Percentiles rank a stretch among this genome's conserved stretches.
These are phyloP conservation scores for Boletus nobilissimus DNA, from an alignment of 1,284 basidiomycete species.

Conservation along the genomic window DNA sequence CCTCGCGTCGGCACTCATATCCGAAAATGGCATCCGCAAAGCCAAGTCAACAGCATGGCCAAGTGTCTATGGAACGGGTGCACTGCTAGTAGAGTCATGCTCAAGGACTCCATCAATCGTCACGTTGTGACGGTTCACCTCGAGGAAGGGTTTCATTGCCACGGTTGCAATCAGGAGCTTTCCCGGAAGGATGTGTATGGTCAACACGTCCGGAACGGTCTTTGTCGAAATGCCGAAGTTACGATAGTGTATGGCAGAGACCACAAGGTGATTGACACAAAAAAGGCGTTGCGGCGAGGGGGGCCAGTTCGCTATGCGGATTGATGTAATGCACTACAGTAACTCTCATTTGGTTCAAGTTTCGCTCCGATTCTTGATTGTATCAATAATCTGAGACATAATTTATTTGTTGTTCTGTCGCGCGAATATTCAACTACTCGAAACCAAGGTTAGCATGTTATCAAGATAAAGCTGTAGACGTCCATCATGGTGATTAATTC, in stretches of 20 bases:
- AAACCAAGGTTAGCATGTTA: too few species aligned
- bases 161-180: constrained; percentile 18
- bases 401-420: too few species aligned
- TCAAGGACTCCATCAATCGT: constrained; percentile 20
- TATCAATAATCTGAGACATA: too few species aligned
- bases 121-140: constrained; percentile 32
- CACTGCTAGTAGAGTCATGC: constrained; percentile 12
- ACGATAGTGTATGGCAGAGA: constrained; percentile 19
- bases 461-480: too few species aligned
- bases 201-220: constrained; percentile 5
- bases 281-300: constrained; percentile 5
- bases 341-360: neutral
- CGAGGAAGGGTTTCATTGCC: constrained; percentile 27
- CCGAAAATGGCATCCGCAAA: constrained; percentile 23
- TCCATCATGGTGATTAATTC: too few species aligned
- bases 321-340: neutral
- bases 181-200: constrained; percentile 8
- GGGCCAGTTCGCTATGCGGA: neutral
- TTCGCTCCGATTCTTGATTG: too few species aligned
- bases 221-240: constrained; percentile 6
- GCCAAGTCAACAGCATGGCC: neutral
- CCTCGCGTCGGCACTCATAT: constrained; percentile 17
- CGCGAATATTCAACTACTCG: too few species aligned
- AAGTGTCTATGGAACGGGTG: constrained; percentile 31
- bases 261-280: constrained; percentile 3